Base-by-base conservation (phyloP, 106 monocot species). In the Xerophyta viscosa region DNA sequence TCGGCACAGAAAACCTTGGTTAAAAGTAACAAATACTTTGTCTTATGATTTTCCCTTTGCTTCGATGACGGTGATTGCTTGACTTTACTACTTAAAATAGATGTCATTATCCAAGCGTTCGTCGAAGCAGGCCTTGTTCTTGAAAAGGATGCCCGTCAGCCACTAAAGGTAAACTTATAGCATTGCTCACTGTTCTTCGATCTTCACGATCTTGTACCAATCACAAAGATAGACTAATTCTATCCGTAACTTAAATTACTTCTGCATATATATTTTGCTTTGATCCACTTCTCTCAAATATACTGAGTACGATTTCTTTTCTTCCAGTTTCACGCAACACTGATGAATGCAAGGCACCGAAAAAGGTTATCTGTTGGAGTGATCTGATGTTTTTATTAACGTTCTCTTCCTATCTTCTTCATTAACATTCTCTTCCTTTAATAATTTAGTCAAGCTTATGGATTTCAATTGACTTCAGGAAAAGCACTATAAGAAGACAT, bases 61-160 rank as follows among this genome's bases (percentile, higher is more conserved):
- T 22, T 3, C 15, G 9, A 5, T n/a, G 41, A 20, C 7, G 37
- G 47, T 53, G 68, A 14, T 56, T 37, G 27, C 79, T 76, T 85
- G 57, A 80, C 76, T 37, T 37, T 41, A 46, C 8, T 17, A 52
- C 51, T 46, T n/a, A n/a, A n/a, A n/a, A 58, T 53, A 96, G 94
- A 82, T 24, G 76, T 85, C 41, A 89, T 89, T 25, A 82, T 68
- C 49, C 72, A 86, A 74, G 89, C 96, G 25, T 98, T 63, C 66
- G 63, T 79, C 8, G 76, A 98, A 71, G 78, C 89, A n/a, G 96
- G 85, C 17, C 84, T 98, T 22, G 76, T 98, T 66, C 70, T 76
- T 63, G 73, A 79, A 41, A 86, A 79, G 52, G 96, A 98, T 71
- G 76, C 78, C 27, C 57, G 21, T 2, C 84, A 89, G 30, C 26